Conservation (phyloP, 441 rosid genomes). For the Bocquillonia castaneifolia region DNA sequence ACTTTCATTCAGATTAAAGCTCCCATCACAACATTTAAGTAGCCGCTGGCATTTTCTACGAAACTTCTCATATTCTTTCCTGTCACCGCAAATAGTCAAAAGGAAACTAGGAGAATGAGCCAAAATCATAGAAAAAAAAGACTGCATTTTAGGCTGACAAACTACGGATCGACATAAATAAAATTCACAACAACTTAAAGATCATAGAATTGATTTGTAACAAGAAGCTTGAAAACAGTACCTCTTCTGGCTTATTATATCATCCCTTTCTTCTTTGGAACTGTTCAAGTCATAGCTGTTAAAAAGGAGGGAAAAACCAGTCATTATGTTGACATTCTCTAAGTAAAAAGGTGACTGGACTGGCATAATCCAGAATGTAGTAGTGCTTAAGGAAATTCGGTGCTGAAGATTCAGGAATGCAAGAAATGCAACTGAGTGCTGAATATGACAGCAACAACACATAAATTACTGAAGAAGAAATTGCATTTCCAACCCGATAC, state of each 20-base stretch:
- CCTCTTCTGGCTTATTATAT: conserved; percentile 56
- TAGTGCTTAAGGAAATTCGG: background rate
- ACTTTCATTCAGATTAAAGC: conserved; percentile 33
- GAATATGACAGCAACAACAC: background rate
- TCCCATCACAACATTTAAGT: conserved; percentile 35
- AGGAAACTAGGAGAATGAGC: conserved; percentile 9
- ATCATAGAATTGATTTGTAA: conserved; percentile 8
- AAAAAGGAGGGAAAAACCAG: conserved; percentile 1
- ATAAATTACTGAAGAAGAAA: background rate
- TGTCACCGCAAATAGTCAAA: conserved; percentile 31
- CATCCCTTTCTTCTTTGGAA: conserved; percentile 67
- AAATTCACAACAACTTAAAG: background rate
- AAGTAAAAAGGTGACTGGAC: background rate
- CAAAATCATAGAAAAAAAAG: background rate
- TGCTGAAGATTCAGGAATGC: background rate
- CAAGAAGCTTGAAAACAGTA: conserved; percentile 21
- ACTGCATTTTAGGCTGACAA: background rate
- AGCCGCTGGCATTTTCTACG: conserved; percentile 53
- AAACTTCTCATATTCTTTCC: conserved; percentile 77
- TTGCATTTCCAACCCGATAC: background rate
- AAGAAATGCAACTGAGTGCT: background rate
- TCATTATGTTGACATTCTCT: conserved; percentile 15
- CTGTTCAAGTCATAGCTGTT: conserved; percentile 65
- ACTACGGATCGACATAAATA: background rate
- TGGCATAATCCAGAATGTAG: conserved; percentile 1